These are phyloP conservation scores for Daldinia caldariorum DNA, from an alignment of 495 filamentous ascomycete species.

Conservation along the genomic window DNA sequence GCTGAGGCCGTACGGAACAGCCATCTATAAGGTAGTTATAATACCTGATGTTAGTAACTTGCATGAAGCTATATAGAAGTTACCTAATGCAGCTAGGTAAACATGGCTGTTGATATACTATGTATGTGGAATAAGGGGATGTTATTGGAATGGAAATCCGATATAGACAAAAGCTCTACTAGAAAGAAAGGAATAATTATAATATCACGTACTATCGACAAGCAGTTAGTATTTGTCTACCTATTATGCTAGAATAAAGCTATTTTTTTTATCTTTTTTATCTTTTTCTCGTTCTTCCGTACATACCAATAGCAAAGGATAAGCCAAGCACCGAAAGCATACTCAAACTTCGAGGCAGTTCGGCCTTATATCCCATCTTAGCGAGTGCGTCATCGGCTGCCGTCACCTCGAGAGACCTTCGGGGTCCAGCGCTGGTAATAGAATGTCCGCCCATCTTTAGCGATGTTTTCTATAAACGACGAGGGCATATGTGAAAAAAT, in stretches of 20 bases:
- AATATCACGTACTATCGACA: slow-evolving; percentile 40
- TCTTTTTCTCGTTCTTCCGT: not conserved
- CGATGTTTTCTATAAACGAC: slow-evolving; percentile 3
- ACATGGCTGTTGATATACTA: slow-evolving; percentile 33
- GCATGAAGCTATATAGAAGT: not conserved
- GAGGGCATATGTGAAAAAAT: not conserved
- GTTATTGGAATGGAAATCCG: not conserved
- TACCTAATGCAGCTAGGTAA: not conserved
- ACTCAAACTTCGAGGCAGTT: slow-evolving; percentile 69
- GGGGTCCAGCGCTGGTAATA: slow-evolving; percentile 27
- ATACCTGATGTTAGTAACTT: slow-evolving; percentile 3
- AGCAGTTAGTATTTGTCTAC: slow-evolving; percentile 34
- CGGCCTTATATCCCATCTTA: slow-evolving; percentile 71
- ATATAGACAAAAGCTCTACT: not conserved
- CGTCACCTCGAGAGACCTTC: slow-evolving; percentile 26
- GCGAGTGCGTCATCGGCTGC: slow-evolving; percentile 64
- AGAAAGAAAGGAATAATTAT: not conserved
- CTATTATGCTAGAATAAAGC: not conserved
- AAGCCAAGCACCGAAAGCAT: slow-evolving; percentile 73
- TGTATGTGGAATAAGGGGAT: slow-evolving; percentile 6
- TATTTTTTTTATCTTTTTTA: not conserved
- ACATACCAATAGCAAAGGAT: slow-evolving; percentile 50
- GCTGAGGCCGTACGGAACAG: slow-evolving; percentile 48
- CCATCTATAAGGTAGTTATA: slow-evolving; percentile 18
- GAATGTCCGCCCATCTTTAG: slow-evolving; percentile 32